Percentiles rank a stretch among this genome's conserved stretches.
phyloP scores from a whole-genome alignment of 208 protist genomes.

The Trypanosoma melophagium region DNA sequence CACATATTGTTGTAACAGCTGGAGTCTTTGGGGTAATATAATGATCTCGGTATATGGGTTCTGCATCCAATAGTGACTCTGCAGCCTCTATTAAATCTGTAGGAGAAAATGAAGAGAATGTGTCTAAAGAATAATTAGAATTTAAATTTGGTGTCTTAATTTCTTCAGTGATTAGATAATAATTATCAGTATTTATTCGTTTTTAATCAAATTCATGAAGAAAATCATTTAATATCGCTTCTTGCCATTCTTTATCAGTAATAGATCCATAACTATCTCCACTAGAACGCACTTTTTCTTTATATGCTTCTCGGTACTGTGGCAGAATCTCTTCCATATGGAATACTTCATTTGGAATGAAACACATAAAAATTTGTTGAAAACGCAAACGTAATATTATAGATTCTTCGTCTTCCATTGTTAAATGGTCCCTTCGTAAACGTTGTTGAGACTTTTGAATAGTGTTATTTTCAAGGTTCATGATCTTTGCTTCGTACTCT shows the following conservation, averaged over 20 bases:
- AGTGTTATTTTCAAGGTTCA: neutral
- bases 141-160: neutral
- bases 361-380: constrained; percentile 16
- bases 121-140: neutral
- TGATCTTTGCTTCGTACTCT: no score
- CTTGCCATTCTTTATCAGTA: constrained; percentile 14
- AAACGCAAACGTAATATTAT: neutral
- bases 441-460: no score
- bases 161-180: neutral
- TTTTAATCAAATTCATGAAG: neutral
- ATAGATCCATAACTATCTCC: neutral
- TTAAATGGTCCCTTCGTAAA: neutral
- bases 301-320: constrained; percentile 12
- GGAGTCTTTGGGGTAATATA: no score
- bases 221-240: constrained; percentile 16
- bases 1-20: neutral
- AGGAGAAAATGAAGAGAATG: constrained; percentile 2
- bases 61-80: neutral
- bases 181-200: neutral
- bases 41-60: neutral
- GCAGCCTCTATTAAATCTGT: neutral
- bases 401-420: neutral
- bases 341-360: constrained; percentile 3
- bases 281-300: neutral
- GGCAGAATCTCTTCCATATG: constrained; percentile 17